These are phyloP conservation scores for Massarina eburnea DNA, from an alignment of 2,329 filamentous ascomycete species.

Conservation along the genomic window DNA sequence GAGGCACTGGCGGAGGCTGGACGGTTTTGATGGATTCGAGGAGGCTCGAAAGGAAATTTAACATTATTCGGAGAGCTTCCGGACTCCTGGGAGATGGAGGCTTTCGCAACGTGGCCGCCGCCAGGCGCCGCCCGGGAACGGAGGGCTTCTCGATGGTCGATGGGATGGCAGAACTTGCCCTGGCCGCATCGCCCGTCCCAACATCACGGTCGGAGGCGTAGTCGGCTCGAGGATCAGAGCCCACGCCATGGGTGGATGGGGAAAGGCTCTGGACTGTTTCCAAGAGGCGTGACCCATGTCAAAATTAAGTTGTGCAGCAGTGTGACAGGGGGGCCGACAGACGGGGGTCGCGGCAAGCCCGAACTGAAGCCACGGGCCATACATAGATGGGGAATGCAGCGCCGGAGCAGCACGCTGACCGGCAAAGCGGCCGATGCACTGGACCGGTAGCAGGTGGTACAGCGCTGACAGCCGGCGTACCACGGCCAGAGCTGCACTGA, in stretches of 20 bases:
- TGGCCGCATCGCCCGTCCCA: conserved; percentile 30
- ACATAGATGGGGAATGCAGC: background rate
- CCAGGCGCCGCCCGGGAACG: conserved; percentile 18
- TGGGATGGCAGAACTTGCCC: conserved; percentile 12
- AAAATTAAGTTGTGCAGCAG: conserved; percentile 31
- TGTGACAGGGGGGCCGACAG: conserved; percentile 24
- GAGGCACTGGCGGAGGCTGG: background rate
- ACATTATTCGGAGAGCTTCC: conserved; percentile 7
- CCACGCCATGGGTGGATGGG: conserved; percentile 24
- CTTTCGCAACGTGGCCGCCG: conserved; percentile 36
- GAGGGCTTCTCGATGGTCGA: conserved; percentile 7
- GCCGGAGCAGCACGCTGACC: no score
- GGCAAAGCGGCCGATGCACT: no score
- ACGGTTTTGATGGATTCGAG: background rate
- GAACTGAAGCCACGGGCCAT: conserved; percentile 1
- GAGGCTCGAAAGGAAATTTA: no score
- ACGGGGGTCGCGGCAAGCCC: conserved; percentile 23
- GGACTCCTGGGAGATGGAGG: conserved; percentile 20
- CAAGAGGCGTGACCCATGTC: conserved; percentile 26
- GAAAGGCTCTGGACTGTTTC: conserved; percentile 19
- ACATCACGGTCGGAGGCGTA: conserved; percentile 34
- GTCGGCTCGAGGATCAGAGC: conserved; percentile 31
- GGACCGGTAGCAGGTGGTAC: no score
- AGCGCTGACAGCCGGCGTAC: no score
- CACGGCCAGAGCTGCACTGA: no score